Evolutionary conservation across 2,329 filamentous ascomycete species (phyloP), one percentile per base, ranked within the genome.

Genomic region (Sclerotinia spermophila): DNA sequence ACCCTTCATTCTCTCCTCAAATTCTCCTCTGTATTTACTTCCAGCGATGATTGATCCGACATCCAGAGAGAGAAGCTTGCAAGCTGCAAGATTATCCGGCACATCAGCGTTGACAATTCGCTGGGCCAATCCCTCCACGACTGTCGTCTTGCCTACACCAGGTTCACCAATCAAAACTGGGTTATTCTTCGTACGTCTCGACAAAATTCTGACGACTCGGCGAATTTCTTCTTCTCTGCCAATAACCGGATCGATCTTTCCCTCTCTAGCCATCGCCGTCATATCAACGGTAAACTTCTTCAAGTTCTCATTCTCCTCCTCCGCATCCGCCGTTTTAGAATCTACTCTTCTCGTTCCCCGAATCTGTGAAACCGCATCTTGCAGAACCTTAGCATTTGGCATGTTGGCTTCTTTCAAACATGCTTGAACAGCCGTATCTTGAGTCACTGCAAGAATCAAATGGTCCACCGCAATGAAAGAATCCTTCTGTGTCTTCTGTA

Each of bases 221-320:
- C 95, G 87, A 77, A 97, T 97, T 81, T 98, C 96, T 79, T 97
- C 95, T 80, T 98, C 95, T 82, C 95, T 89, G 56, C 95, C 95
- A 82, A 98, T 98, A 80, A 98, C 95, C 3, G 95, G 95, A 80
- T 98, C 95, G 71, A 98, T 94, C 83, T 98, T 98, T 80, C 96
- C 96, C 83, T 99, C 96, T 80, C 94, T 87, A 72, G 96, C 96
- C 90, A 97, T 90, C 65, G 92, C 87, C 17, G 96, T 99, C 94
- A 99, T 97, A 82, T 99, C 96, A 78, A 98, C 96, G 70, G 96
- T 98, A 82, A 97, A 99, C 79, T 98, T 99, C 84, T 94, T 93
- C 72, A 99, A 85, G 79, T 97, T 97, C 82, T 99, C 96, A 78
- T 94, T 92, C 78, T 97, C 95, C 78, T 92, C 86, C 81, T 98